Evolutionary conservation across 768 basidiomycete species (phyloP), one percentile per base, ranked within the genome.

Genomic region (Ramaria sp.): DNA sequence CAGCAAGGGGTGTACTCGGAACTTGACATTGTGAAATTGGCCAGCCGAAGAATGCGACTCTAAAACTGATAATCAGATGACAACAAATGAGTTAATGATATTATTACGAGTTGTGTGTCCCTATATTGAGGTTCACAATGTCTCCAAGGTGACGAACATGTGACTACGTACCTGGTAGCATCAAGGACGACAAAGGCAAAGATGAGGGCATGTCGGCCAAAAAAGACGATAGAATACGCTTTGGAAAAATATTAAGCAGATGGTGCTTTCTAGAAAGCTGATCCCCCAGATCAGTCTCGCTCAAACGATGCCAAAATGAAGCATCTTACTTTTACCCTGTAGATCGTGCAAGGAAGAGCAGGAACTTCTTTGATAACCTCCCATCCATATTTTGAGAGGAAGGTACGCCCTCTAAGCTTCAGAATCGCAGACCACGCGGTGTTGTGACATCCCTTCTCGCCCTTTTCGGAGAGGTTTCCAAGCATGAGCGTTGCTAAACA

Each of bases 21-120:
- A 78, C 77, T 65, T 96, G 92, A 63, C 93, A 97, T 64, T 95
- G 90, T 0, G 88, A 86, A 36, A 94, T 69, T 0, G 86, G 87
- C 82, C 85, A 88, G 13, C 87, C 86, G 60, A 90, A 84, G 58
- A 89, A 80, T 8, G 89, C 83, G 81, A 91, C 83, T 4, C 84
- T 86, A 60, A 57, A 39, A 22, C 47, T n/a, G 16, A 3, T 25
- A 16, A 56, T 45, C 45, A 61, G 50, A 37, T 9, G 16, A 22
- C 27, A 18, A 22, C 18, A 18, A 7, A 34, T 30, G 3, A 41
- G 28, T 22, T 30, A 73, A 36, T 47, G n/a, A 4, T 22, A 8
- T 45, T 25, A 47, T 78, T 66, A 81, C 82, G 82, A 81, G 62
- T 87, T 82, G 61, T 87, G 84, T 0, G 83, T 85, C 30, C 81